Evolutionary conservation across 1,284 basidiomycete genomes (phyloP).

Genomic region (Trichosporon coremiiforme): DNA sequence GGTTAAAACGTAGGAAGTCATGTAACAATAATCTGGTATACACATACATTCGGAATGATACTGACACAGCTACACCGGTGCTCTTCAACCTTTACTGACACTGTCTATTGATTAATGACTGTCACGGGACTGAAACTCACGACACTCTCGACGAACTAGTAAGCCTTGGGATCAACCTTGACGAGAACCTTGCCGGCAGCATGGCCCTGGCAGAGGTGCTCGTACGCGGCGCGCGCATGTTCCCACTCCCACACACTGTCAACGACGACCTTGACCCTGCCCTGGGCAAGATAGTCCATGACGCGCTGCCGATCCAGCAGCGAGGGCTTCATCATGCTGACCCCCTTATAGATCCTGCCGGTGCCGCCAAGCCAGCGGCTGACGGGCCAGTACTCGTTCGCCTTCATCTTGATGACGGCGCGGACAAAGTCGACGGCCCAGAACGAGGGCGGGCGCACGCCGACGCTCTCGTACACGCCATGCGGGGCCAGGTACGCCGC

Average conservation of each 20-base stretch:
- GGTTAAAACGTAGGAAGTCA: background rate
- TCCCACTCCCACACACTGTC: constrained; percentile 61
- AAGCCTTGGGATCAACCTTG: constrained; percentile 24
- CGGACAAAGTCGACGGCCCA: constrained; percentile 20
- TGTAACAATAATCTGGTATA: background rate
- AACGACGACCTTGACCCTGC: constrained; percentile 14
- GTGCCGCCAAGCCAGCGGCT: constrained; percentile 19
- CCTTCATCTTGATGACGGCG: constrained; percentile 20
- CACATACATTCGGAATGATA: background rate
- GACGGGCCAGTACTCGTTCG: constrained; percentile 28
- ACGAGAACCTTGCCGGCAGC: constrained; percentile 67
- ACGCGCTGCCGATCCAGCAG: constrained; percentile 22
- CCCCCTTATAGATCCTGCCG: constrained; percentile 20
- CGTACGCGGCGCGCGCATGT: constrained; percentile 64
- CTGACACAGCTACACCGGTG: background rate
- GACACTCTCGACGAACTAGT: background rate
- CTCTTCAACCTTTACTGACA: background rate
- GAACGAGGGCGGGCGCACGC: constrained; percentile 31
- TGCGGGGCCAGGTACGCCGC: constrained; percentile 14
- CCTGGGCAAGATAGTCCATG: constrained; percentile 17
- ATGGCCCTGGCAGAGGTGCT: constrained; percentile 62
- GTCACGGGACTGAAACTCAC: too few relatives aligned
- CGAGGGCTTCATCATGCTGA: constrained; percentile 18
- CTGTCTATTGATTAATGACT: background rate
- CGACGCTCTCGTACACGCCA: constrained; percentile 30